A percentile compares a stretch with the other conserved stretches of the same genome.
Evolutionary conservation across 768 basidiomycete genomes (phyloP).

Genomic region (Lactifluus subvellereus): DNA sequence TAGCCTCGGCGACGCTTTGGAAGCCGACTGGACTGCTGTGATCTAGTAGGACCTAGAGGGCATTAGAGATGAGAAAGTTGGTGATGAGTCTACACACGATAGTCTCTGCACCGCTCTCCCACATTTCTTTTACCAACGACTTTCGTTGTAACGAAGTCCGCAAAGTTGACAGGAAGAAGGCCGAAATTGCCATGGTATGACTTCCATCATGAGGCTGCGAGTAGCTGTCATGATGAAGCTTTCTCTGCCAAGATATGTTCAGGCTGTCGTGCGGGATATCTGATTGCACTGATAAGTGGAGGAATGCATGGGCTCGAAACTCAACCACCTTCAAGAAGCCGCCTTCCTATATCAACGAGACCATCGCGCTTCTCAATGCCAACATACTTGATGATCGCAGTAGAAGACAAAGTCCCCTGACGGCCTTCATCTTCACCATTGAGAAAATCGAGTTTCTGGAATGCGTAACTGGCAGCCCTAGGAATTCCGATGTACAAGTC

Average conservation of each 20-base stretch:
- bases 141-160: constrained; percentile 55
- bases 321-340: constrained; percentile 49
- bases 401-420: constrained; percentile 40
- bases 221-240: constrained; percentile 45
- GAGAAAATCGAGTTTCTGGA: constrained; percentile 40
- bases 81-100: constrained; percentile 44
- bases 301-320: background rate
- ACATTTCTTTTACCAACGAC: constrained; percentile 73
- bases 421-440: constrained; percentile 21
- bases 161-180: constrained; percentile 79
- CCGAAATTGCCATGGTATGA: constrained; percentile 67
- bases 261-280: constrained; percentile 44
- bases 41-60: constrained; percentile 72
- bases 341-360: constrained; percentile 59
- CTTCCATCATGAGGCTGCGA: constrained; percentile 39
- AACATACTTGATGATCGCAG: constrained; percentile 55
- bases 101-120: constrained; percentile 83
- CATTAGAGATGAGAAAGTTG: background rate
- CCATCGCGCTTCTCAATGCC: constrained; percentile 77
- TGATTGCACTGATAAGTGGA: constrained; percentile 29
- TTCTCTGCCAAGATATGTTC: constrained; percentile 49
- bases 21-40: constrained; percentile 74
- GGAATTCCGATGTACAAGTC: background rate
- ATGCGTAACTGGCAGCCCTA: constrained; percentile 65
- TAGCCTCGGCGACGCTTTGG: constrained; percentile 66